Evolutionary conservation across 129 eudicot genomes (phyloP), one percentile per base, ranked within the genome.

Genomic region (Mikania micrantha): DNA sequence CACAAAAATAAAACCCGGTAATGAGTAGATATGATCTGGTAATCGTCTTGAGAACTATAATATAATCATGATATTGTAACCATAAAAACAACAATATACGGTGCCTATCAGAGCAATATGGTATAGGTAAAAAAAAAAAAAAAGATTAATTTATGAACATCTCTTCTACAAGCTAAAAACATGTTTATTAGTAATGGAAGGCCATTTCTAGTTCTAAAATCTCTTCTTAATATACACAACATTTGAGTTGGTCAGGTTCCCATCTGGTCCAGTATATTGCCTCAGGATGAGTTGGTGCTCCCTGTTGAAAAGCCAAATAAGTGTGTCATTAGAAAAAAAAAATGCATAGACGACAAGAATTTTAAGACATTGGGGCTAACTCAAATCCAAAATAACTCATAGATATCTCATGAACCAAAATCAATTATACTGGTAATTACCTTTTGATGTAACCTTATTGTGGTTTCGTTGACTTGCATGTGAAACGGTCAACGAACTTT

Each of bases 401-500:
- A 7, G 28, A 42, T 19, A 42, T n/a, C 19, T 12, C 19, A 15
- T 42, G 19, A n/a, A 49, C 27, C 12, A 49, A 49, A 19, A 49
- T 21, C 4, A 1, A 49, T 52, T 4, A 24, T 22, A 22, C 32
- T 4, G 12, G 11, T 52, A 19, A 0, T 78, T 77, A 85, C 93
- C 85, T 84, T 79, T 78, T 35, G 84, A 0, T 57, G 79, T 70
- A 64, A 81, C 75, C 71, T 71, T 82, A 70, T 44, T 82, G 59
- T 70, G 83, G 76, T 71, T 82, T 64, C 79, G 73, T 21, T 76
- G 87, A 61, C 67, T 73, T 73, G 79, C 81, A 61, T 89, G 85
- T 13, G 96, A 74, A 38, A 85, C 69, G 0, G 82, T 79, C 74
- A 94, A 21, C 3, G 97, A 85, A 66, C 97, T 94, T 63, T 94